These are phyloP conservation scores for Capillidium heterosporum DNA, from an alignment of 371 early-diverging fungal species.

Conservation along the genomic window DNA sequence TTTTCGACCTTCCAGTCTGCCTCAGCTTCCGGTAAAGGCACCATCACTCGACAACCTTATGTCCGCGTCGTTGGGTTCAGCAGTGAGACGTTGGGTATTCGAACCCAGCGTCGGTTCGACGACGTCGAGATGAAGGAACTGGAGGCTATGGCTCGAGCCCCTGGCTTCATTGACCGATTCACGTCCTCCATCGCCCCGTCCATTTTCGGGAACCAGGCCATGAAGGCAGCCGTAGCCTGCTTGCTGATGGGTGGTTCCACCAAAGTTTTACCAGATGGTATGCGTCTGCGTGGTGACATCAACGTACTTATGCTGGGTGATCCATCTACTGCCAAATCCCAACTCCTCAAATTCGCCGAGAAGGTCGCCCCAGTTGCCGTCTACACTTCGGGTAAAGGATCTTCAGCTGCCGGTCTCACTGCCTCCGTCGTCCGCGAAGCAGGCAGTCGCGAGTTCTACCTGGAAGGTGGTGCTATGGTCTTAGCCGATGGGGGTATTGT, in stretches of 20 bases:
- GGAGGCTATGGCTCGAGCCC: conserved; percentile 64
- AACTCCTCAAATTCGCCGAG: conserved; percentile 97
- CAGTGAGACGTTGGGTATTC: conserved; percentile 56
- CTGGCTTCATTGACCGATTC: conserved; percentile 77
- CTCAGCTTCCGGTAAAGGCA: conserved; percentile 24
- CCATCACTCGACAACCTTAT: conserved; percentile 84
- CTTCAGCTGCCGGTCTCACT: conserved; percentile 98
- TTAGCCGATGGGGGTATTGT: conserved; percentile 99
- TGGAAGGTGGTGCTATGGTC: conserved; percentile 99
- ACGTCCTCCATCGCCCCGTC: conserved; percentile 88
- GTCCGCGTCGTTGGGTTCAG: conserved; percentile 84
- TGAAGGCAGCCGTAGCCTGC: conserved; percentile 96
- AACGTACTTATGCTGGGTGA: conserved; percentile 99
- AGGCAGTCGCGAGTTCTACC: conserved; percentile 81
- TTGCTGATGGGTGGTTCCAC: conserved; percentile 96
- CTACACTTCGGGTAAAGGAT: conserved; percentile 97
- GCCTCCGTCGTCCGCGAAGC: conserved; percentile 91
- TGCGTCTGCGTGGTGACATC: conserved; percentile 96
- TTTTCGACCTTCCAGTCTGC: conserved; percentile 71
- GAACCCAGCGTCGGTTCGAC: conserved; percentile 41
- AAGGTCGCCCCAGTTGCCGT: conserved; percentile 94
- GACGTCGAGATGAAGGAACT: conserved; percentile 86
- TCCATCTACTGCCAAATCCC: conserved; percentile 99
- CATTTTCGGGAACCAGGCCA: conserved; percentile 90
- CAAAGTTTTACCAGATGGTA: conserved; percentile 88